phyloP scores from a whole-genome alignment of 768 basidiomycete species.

The Serpula lacrymans region DNA sequence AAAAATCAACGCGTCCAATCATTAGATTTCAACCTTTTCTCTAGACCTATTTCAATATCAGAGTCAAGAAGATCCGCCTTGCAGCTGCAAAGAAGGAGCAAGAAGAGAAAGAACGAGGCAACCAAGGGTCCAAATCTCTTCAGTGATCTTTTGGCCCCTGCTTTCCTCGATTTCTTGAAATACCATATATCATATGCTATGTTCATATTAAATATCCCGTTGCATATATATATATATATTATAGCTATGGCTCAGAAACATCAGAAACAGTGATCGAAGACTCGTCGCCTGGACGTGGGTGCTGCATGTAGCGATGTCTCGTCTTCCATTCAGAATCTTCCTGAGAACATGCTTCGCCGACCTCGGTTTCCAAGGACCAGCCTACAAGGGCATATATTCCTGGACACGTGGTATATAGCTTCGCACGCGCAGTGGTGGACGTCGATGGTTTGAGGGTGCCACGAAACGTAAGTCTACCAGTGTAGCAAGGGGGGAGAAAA shows the following conservation, averaged over 20 bases:
- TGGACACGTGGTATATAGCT: slow-evolving; percentile 58
- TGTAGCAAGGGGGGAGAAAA: slow-evolving; percentile 51
- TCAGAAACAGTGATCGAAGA: slow-evolving; percentile 34
- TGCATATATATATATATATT: slow-evolving; percentile 2
- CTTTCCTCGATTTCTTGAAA: slow-evolving; percentile 15
- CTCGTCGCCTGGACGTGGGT: slow-evolving; percentile 23
- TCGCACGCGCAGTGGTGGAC: slow-evolving; percentile 40
- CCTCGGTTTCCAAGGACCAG: slow-evolving; percentile 70
- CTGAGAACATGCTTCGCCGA: slow-evolving; percentile 35
- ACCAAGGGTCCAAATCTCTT: too few relatives aligned
- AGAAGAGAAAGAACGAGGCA: slow-evolving; percentile 31
- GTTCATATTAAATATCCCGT: slow-evolving; percentile 12
- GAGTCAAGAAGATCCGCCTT: slow-evolving; percentile 59
- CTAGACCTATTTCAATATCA: slow-evolving; percentile 73
- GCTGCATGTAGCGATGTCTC: slow-evolving; percentile 39
- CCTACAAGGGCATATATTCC: slow-evolving; percentile 62
- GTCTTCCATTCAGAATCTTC: slow-evolving; percentile 28
- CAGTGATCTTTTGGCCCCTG: too few relatives aligned
- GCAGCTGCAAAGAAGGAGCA: slow-evolving; percentile 51
- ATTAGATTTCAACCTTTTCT: slow-evolving; percentile 5
- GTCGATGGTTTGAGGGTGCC: slow-evolving; percentile 53
- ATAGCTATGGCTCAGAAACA: slow-evolving; percentile 4
- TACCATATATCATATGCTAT: slow-evolving; percentile 4
- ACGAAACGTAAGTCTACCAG: slow-evolving; percentile 65
- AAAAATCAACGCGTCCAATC: neutral